Percentiles rank a stretch among this genome's conserved stretches.
Conservation (phyloP, 2,329 filamentous ascomycete genomes). For the Aspergillus sp. region DNA sequence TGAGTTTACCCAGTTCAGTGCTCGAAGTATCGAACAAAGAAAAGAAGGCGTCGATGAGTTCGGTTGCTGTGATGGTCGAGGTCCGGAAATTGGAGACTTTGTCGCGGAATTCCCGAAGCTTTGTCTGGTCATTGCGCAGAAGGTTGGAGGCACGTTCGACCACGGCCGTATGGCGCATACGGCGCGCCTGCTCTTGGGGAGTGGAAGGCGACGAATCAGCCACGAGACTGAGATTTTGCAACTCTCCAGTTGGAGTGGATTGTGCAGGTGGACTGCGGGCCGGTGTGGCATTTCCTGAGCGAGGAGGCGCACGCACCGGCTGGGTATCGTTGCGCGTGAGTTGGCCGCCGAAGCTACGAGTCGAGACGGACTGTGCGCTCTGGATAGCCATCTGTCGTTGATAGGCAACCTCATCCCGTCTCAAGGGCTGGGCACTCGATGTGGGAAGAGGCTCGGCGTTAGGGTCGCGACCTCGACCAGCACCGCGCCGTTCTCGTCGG, state of each 20-base stretch:
- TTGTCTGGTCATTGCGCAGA: conserved; percentile 65
- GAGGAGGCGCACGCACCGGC: conserved; percentile 41
- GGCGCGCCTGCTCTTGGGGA: conserved; percentile 71
- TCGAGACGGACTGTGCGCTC: conserved; percentile 70
- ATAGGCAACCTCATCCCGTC: conserved; percentile 81
- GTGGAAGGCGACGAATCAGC: conserved; percentile 42
- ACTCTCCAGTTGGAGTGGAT: conserved; percentile 28
- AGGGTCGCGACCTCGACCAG: conserved; percentile 70
- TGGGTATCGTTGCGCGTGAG: conserved; percentile 51
- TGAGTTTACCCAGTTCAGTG: conserved; percentile 73
- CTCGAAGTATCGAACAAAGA: conserved; percentile 75
- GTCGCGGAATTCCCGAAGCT: conserved; percentile 67
- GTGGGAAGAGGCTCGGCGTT: conserved; percentile 71
- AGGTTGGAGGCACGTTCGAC: conserved; percentile 77
- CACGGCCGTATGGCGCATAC: conserved; percentile 72
- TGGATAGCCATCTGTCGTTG: conserved; percentile 89
- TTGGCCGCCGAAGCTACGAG: conserved; percentile 75
- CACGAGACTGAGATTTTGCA: conserved; percentile 47
- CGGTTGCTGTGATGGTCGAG: conserved; percentile 59
- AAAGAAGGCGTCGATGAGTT: conserved; percentile 82
- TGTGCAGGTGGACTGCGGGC: conserved; percentile 17
- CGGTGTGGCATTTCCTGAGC: conserved; percentile 22
- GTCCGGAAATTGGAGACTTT: conserved; percentile 72
- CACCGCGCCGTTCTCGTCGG: conserved; percentile 47
- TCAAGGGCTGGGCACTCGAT: conserved; percentile 69